Base-by-base conservation (phyloP, 805 yeast species). In the Zygoascus flipseniorum region DNA sequence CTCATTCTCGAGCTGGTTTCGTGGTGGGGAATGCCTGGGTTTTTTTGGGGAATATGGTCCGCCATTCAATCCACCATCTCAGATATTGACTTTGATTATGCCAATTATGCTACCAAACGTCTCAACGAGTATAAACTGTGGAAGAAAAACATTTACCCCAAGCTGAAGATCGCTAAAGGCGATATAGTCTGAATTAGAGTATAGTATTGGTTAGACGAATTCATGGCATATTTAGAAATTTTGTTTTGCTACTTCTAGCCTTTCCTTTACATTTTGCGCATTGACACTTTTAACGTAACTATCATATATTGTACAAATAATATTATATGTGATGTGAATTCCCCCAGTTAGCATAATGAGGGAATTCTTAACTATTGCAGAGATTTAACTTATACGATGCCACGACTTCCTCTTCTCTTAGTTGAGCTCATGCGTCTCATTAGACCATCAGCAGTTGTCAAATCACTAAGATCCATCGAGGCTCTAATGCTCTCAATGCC, bases 21-120 rank as follows among this genome's bases (percentile, higher is more conserved):
- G 3, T 84, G 78, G 71, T 86, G 83, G 71, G 93, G 93, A 0
- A 68, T 85, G 68, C 93, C 93, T 0, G 93, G 92, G 0, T 83
- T 85, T 62, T 85, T 83, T 65, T 85, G 93, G 93, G 90, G 92
- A 1, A 76, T 86, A 9, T 85, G 93, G 93, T 81, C 89, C 1
- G 83, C 82, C 55, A 85, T 86, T 51, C 93, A 85, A 66, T 75
- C 84, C 55, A 76, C 76, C 52, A 78, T 82, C 20, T 82, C 89
- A 1, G 75, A 79, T 31, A 85, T 85, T 47, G 92, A 86, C 59
- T 85, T 85, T 65, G 84, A 83, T 62, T 85, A 86, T 64, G 74
- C 77, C 4, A 70, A 73, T 10, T 85, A 86, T 62, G 80, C 86
- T 1, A 73, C 73, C 44, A 69, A 72, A 51, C 72, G 93, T 54